Base-by-base conservation (phyloP, 2,329 filamentous ascomycete species). In the Cercospora sp. region DNA sequence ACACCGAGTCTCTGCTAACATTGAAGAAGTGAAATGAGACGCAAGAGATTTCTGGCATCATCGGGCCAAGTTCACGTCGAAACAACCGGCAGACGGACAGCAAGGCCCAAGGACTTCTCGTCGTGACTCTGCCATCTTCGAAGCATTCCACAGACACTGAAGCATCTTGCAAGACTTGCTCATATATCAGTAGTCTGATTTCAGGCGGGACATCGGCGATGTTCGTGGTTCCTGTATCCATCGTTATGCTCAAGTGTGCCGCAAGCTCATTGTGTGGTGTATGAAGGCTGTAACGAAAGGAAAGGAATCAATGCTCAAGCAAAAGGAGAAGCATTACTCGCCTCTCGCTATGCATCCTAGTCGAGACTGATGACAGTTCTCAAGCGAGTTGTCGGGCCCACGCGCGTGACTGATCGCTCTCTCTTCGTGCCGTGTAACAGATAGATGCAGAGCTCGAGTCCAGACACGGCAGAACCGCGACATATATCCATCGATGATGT, bases 181-280 rank as follows among this genome's bases (percentile, higher is more conserved):
- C 60, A 13, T 64, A 67, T 18, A 66, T 63, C n/a, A 23, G 23
- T 4, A 63, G 26, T 10, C 65, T n/a, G n/a, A n/a, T n/a, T n/a
- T n/a, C n/a, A n/a, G n/a, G n/a, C n/a, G n/a, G n/a, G n/a, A n/a
- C n/a, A n/a, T n/a, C 62, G 10, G 28, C 10, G 26, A 64, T 28
- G 30, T 30, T 53, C 51, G 26, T 58, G 18, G 30, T 57, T 33
- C 23, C 23, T n/a, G 28, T 31, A 26, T 51, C 51, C 20, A 42
- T 58, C 23, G 8, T 30, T 16, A 45, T 40, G 48, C 5, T 55
- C 23, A 55, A 42, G 36, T 42, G 36, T 55, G 23, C 16, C 12
- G 48, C 20, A 53, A 12, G 20, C 48, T 53, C 23, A 13, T 28
- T 28, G 23, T 7, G 48, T n/a, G 12, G 23, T 16, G 13, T 16